These are phyloP conservation scores for Fusarium avenaceum DNA, from an alignment of 2,329 filamentous ascomycete genomes.

Conservation along the genomic window DNA sequence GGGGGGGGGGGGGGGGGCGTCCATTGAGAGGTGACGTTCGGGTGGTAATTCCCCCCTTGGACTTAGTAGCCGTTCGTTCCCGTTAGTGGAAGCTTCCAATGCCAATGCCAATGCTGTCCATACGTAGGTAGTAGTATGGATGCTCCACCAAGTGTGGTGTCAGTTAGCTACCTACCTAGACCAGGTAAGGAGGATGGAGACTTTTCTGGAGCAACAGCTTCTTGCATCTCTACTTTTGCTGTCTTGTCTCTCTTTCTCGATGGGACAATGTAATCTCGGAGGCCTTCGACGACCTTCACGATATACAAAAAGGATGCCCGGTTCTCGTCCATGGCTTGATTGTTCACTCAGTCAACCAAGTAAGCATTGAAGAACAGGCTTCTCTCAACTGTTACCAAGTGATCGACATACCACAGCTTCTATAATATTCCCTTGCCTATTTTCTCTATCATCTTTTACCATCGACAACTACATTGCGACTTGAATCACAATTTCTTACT, in stretches of 20 bases:
- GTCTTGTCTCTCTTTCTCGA: conserved; percentile 33
- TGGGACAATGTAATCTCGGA: conserved; percentile 37
- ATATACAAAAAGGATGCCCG: conserved; percentile 51
- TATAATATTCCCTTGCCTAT: conserved; percentile 37
- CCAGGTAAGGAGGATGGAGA: conserved; percentile 35
- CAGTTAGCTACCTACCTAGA: conserved; percentile 15
- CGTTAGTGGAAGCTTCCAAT: conserved; percentile 39
- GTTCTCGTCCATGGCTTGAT: conserved; percentile 33
- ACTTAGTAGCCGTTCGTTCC: conserved; percentile 49
- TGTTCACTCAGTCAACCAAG: conserved; percentile 36
- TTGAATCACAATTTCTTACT: conserved; percentile 9
- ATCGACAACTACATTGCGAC: conserved; percentile 21
- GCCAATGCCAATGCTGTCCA: conserved; percentile 10
- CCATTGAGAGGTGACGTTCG: conserved; percentile 12
- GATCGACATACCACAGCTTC: conserved; percentile 42
- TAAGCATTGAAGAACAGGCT: conserved; percentile 48
- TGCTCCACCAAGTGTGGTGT: conserved; percentile 19
- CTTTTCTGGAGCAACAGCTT: conserved; percentile 41
- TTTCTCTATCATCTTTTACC: conserved; percentile 14
- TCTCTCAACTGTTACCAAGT: conserved; percentile 44
- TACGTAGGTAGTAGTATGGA: no score
- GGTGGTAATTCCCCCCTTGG: conserved; percentile 32
- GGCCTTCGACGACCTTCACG: conserved; percentile 47
- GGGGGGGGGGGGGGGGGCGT: no score
- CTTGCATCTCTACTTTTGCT: conserved; percentile 20